phyloP scores from a whole-genome alignment of 1,284 basidiomycete species.

The Cystobasidiaceae sp. region DNA sequence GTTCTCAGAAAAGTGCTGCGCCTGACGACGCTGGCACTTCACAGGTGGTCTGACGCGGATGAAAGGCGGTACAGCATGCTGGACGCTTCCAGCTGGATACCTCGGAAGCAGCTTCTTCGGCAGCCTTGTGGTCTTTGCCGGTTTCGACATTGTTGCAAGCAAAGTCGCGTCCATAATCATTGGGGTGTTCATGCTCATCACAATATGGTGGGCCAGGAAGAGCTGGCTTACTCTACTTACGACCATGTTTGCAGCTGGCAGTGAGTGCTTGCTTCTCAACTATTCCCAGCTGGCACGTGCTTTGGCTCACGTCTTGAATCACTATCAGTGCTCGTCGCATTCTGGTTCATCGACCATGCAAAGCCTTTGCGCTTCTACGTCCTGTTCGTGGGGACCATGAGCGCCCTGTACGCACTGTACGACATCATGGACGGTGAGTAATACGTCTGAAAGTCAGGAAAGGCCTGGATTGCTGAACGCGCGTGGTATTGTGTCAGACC shows the following conservation, averaged over 20 bases:
- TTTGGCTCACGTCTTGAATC: neutral
- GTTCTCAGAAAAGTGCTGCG: neutral
- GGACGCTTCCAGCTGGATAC: constrained; percentile 64
- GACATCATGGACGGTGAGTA: constrained; percentile 65
- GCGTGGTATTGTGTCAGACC: constrained; percentile 21
- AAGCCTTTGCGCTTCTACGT: constrained; percentile 65
- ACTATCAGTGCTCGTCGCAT: constrained; percentile 58
- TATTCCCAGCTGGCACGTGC: neutral
- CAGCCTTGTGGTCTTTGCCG: constrained; percentile 80
- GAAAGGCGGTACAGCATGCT: constrained; percentile 81
- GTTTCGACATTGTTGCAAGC: constrained; percentile 84
- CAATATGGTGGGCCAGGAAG: constrained; percentile 75
- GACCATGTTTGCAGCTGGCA: constrained; percentile 39
- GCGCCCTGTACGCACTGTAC: constrained; percentile 78
- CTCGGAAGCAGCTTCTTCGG: constrained; percentile 88
- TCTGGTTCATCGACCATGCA: constrained; percentile 75
- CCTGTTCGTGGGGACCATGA: constrained; percentile 93
- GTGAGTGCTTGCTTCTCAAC: constrained; percentile 47
- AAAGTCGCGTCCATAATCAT: constrained; percentile 81
- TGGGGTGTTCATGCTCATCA: constrained; percentile 81
- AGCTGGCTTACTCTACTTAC: constrained; percentile 56
- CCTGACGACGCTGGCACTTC: constrained; percentile 40
- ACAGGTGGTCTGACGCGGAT: constrained; percentile 71
- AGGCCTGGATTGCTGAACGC: neutral
- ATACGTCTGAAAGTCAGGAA: neutral